These are phyloP conservation scores for Solanum sitiens DNA, from an alignment of 257 asterid species.

Conservation along the genomic window DNA sequence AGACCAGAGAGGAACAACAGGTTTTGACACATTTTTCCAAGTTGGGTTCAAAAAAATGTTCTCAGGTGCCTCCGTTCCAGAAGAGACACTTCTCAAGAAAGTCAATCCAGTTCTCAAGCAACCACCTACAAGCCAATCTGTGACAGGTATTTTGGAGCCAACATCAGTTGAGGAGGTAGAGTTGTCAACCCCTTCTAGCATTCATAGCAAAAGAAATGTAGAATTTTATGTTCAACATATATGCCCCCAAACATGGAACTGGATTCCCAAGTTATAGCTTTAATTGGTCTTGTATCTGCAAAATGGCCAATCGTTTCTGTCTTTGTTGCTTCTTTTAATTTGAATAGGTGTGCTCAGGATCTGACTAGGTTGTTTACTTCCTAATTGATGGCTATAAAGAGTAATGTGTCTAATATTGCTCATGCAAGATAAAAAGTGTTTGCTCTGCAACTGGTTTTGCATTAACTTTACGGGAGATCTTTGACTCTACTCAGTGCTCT, in stretches of 20 bases:
- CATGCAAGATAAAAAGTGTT: neutral
- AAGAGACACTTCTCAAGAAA: slow-evolving; percentile 18
- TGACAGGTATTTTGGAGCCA: slow-evolving; percentile 65
- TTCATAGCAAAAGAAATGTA: neutral
- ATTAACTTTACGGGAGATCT: neutral
- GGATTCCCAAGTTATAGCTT: neutral
- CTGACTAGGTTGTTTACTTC: neutral
- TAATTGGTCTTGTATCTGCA: neutral
- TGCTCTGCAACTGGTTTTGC: neutral
- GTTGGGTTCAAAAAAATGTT: slow-evolving; percentile 27
- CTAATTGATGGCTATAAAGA: neutral
- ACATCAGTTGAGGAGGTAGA: slow-evolving; percentile 75
- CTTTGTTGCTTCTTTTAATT: neutral
- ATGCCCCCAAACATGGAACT: neutral
- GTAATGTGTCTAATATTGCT: neutral
- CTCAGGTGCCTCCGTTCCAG: slow-evolving; percentile 30
- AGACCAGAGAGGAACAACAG: slow-evolving; percentile 14
- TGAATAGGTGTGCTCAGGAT: neutral
- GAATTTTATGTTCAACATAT: neutral
- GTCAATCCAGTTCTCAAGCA: slow-evolving; percentile 45
- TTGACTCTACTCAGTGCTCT: neutral
- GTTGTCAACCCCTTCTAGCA: neutral
- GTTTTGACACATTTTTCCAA: slow-evolving; percentile 7
- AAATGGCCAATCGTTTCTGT: neutral
- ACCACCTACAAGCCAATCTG: slow-evolving; percentile 76